These are phyloP conservation scores for Fusarium sp. DNA, from an alignment of 2,329 filamentous ascomycete species.

Conservation along the genomic window DNA sequence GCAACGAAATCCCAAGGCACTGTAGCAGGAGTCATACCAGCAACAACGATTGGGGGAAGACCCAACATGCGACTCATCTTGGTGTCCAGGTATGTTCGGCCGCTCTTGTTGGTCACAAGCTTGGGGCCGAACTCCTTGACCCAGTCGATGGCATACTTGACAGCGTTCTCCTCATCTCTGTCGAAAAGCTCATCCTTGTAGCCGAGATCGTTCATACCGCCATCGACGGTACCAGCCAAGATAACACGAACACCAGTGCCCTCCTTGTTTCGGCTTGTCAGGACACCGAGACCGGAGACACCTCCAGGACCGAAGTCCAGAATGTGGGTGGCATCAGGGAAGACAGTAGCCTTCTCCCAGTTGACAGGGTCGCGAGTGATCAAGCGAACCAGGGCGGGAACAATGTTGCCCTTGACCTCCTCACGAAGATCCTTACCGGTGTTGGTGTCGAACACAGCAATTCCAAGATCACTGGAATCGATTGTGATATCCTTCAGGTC, in stretches of 20 bases:
- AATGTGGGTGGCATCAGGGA: constrained; percentile 92
- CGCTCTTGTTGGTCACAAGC: constrained; percentile 88
- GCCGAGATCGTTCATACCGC: constrained; percentile 89
- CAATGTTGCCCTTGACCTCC: constrained; percentile 80
- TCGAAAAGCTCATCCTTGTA: constrained; percentile 99
- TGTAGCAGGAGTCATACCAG: constrained; percentile 93
- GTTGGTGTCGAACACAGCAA: constrained; percentile 92
- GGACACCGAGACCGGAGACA: constrained; percentile 93
- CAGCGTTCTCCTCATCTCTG: constrained; percentile 92
- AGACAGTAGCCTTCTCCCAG: constrained; percentile 95
- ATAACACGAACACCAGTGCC: constrained; percentile 98
- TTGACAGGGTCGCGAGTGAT: constrained; percentile 95
- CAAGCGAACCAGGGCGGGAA: constrained; percentile 88
- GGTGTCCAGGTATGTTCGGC: constrained; percentile 93
- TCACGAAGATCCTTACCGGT: constrained; percentile 87
- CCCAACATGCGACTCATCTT: constrained; percentile 93
- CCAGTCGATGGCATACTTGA: constrained; percentile 97
- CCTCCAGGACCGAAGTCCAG: constrained; percentile 97
- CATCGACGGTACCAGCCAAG: constrained; percentile 92
- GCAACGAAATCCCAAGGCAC: constrained; percentile 94
- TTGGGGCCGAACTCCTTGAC: constrained; percentile 97
- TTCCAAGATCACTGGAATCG: constrained; percentile 79
- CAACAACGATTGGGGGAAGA: constrained; percentile 88
- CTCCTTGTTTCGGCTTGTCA: constrained; percentile 99
- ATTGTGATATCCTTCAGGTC: constrained; percentile 89